Percentiles rank a stretch among this genome's conserved stretches.
phyloP scores from a whole-genome alignment of 306 rosid species.

The Gastrolobium bilobum region DNA sequence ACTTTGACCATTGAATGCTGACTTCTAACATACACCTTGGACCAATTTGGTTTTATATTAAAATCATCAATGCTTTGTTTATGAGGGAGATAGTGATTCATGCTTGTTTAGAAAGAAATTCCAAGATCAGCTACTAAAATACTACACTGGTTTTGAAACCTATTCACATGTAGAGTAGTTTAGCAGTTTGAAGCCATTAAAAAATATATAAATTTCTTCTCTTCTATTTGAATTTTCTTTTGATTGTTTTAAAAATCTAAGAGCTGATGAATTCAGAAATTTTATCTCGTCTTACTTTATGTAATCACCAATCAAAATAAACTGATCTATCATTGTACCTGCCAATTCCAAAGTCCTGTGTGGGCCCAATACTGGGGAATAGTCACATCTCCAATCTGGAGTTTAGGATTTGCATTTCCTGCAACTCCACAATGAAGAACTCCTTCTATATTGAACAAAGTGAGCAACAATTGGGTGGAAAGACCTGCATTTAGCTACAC shows the following conservation, averaged over 20 bases:
- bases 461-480: conserved; percentile 71
- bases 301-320: background rate
- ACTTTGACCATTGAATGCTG: conserved; percentile 1
- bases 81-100: too few relatives aligned
- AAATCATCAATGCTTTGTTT: background rate
- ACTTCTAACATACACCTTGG: background rate
- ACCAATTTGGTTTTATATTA: background rate
- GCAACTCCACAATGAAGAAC: conserved; percentile 81
- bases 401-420: conserved; percentile 75
- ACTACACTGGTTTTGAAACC: background rate
- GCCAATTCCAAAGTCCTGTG: conserved; percentile 89
- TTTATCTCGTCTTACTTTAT: background rate
- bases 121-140: background rate
- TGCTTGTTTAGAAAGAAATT: too few relatives aligned
- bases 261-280: too few relatives aligned
- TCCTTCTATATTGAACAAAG: conserved; percentile 67
- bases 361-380: conserved; percentile 85
- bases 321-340: conserved; percentile 53
- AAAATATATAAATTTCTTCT: too few relatives aligned
- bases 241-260: too few relatives aligned
- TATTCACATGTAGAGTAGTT: background rate
- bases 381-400: conserved; percentile 81
- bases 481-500: conserved; percentile 76
- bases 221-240: too few relatives aligned
- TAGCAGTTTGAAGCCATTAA: background rate